phyloP scores from a whole-genome alignment of 768 basidiomycete species.

The Russula compacta region DNA sequence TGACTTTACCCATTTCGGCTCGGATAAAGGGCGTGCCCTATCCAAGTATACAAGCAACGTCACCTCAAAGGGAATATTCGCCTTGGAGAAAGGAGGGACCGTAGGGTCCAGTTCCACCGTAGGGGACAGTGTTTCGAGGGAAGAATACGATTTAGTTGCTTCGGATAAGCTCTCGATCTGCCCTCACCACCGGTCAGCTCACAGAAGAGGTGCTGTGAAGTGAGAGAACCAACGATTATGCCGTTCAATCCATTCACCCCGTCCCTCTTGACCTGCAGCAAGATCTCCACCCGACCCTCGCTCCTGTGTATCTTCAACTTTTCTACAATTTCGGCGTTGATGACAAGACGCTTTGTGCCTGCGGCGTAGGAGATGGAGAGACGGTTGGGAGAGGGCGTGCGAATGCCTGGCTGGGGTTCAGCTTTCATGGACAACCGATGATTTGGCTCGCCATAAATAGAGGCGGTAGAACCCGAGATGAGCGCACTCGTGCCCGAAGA shows the following conservation, averaged over 20 bases:
- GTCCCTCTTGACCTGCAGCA: conserved; percentile 49
- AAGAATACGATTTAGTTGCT: conserved; percentile 57
- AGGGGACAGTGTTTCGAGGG: conserved; percentile 42
- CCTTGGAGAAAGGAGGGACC: conserved; percentile 64
- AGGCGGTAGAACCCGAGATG: conserved; percentile 12
- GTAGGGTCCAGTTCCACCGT: conserved; percentile 45
- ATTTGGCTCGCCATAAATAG: conserved; percentile 14
- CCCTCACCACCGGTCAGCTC: conserved; percentile 4
- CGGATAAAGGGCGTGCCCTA: conserved; percentile 78
- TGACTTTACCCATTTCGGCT: conserved; percentile 94
- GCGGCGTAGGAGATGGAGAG: conserved; percentile 95
- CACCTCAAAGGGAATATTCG: conserved; percentile 42
- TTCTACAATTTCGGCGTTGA: conserved; percentile 84
- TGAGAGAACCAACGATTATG: conserved; percentile 49
- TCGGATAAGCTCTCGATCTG: conserved; percentile 74
- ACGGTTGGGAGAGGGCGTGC: conserved; percentile 65
- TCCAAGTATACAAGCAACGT: conserved; percentile 77
- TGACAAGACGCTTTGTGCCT: conserved; percentile 75
- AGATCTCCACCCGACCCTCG: conserved; percentile 81
- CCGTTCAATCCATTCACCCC: conserved; percentile 56
- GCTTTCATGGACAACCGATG: conserved; percentile 24
- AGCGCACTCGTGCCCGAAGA: conserved; percentile 18
- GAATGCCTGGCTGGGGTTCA: conserved; percentile 24
- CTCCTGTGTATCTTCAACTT: conserved; percentile 69
- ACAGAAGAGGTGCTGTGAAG: neutral